Percentiles rank a stretch among this genome's conserved stretches.
These are phyloP conservation scores for Sisymbrium irio DNA, from an alignment of 345 rosid species.

Conservation along the genomic window DNA sequence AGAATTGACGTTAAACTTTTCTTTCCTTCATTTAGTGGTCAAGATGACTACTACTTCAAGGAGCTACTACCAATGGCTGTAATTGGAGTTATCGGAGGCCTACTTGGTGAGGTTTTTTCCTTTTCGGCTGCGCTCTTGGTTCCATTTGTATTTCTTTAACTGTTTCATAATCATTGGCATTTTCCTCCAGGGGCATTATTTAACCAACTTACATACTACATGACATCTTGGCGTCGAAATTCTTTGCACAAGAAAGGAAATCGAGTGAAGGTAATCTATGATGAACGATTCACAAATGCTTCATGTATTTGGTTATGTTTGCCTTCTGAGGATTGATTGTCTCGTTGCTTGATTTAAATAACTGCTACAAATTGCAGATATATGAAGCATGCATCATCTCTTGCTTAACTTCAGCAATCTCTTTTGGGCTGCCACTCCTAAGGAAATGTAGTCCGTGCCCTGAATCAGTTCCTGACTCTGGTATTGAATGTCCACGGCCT, in stretches of 20 bases:
- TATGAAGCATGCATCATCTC: conserved; percentile 97
- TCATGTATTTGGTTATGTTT: conserved; percentile 1
- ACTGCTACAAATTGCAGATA: conserved; percentile 47
- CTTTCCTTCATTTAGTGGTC: conserved; percentile 57
- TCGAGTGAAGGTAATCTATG: conserved; percentile 66
- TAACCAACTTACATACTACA: conserved; percentile 82
- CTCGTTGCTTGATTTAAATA: conserved; percentile 7
- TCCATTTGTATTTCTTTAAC: conserved; percentile 14
- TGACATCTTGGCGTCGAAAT: conserved; percentile 87
- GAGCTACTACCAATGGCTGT: conserved; percentile 97
- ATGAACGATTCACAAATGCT: not conserved
- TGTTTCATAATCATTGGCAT: conserved; percentile 12
- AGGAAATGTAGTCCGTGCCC: conserved; percentile 96
- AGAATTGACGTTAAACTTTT: conserved; percentile 5
- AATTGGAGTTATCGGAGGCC: conserved; percentile 92
- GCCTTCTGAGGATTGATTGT: not conserved
- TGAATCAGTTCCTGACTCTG: conserved; percentile 61
- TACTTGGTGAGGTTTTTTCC: conserved; percentile 57
- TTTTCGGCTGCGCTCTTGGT: conserved; percentile 4
- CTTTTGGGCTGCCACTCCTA: conserved; percentile 88
- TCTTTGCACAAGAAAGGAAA: conserved; percentile 82
- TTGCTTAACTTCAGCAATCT: conserved; percentile 73
- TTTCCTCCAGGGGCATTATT: conserved; percentile 73
- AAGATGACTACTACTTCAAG: conserved; percentile 89
- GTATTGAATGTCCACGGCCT: conserved; percentile 79